Evolutionary conservation across 306 rosid species (phyloP), one percentile per base, ranked within the genome.

Genomic region (Castanopsis chinensis): DNA sequence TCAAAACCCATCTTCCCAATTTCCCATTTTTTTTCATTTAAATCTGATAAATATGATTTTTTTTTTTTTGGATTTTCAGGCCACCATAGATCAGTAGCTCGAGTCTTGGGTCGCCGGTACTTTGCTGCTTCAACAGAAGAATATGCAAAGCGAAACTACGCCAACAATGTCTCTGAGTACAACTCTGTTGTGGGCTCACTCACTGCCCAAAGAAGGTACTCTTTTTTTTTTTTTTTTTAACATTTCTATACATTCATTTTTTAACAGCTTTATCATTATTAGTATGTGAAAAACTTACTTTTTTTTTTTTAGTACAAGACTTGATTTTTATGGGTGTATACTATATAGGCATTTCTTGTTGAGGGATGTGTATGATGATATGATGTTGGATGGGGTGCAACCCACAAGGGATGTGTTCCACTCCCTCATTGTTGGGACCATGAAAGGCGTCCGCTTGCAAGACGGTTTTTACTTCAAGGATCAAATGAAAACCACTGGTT

Each of bases 301-400:
- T 23, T 37, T 25, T 27, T 13, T 19, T 7, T 4, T 2, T 32
- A 17, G 57, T 25, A 20, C 23, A n/a, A 3, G 55, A 54, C 64
- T 49, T 51, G 45, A 8, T 41, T 41, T 41, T 41, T 41, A 41
- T 41, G 45, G 45, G 3, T 41, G 45, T 41, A 8, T 41, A 41
- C 45, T 78, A 3, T 63, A 25, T 75, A 93, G 97, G 92, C 12
- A 43, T 78, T 85, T 76, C 85, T 86, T 91, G 85, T 75, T 95
- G 84, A 93, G 93, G 83, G 97, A 95, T 59, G 96, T 78, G 41
- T 95, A 90, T 35, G 92, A 89, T 56, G 98, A 95, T 82, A 93
- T 95, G 99, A 64, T 86, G 92, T 92, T 95, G 80, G 99, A 95
- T 78, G 99, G 98, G 61, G 96, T 95, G 79, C 92, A 87, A 86